Evolutionary conservation across 331 rosid genomes (phyloP), one percentile per base, ranked within the genome.

Genomic region (Ulmus americana): DNA sequence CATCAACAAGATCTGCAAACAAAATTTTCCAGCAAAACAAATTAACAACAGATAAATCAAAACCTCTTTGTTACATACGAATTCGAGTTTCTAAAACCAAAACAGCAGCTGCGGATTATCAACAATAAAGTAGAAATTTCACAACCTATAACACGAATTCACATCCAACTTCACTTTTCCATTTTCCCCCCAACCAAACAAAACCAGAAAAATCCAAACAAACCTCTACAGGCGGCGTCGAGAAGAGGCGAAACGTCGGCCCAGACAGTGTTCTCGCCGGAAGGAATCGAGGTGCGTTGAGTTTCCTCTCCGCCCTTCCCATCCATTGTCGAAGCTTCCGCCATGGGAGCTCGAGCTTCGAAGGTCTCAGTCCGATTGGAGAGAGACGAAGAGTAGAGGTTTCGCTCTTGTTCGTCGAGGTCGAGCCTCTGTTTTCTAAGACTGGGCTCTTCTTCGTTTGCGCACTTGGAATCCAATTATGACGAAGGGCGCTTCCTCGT

Each of bases 221-320:
- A 68, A 92, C 98, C 97, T 83, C 69, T 73, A 59, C 82, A 89
- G 8, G 98, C 97, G 75, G 88, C 86, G 15, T 84, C 71, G 66
- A 92, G 95, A 47, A 92, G 97, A 11, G 86, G 83, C 1, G 95
- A 89, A 1, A 85, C 88, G 67, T 92, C 97, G 45, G 91, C 88
- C 98, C 98, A 92, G 16, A 83, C 88, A 59, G 91, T 59, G 77
- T 83, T 77, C 8, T 89, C 91, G 69, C 83, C 90, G 64, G 91
- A 82, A 73, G 90, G 91, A 83, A 88, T 80, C 75, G 90, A 46
- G 65, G 78, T 8, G 60, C 76, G 82, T 39, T 75, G 77, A 10
- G 81, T 69, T 71, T 73, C 82, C 49, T 42, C 70, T 14, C 84
- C 55, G 69, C 68, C 77, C 70, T 68, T 73, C 63, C 65, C 68